These are phyloP conservation scores for Hymenotorrendiella dingleyae DNA, from an alignment of 2,329 filamentous ascomycete genomes.

Conservation along the genomic window DNA sequence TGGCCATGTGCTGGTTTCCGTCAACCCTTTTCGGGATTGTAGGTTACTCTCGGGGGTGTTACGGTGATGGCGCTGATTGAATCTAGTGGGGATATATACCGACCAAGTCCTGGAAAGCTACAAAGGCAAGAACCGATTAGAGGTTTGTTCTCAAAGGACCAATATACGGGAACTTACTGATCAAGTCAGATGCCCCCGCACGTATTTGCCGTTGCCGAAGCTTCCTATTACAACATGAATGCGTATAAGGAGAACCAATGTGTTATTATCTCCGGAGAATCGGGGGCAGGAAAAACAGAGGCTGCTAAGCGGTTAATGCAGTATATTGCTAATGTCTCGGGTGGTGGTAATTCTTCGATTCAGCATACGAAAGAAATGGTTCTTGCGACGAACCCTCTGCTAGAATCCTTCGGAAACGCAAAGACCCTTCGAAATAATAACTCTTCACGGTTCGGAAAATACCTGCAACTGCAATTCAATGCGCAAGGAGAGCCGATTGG, in stretches of 20 bases:
- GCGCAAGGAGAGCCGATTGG: conserved; percentile 83
- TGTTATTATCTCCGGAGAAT: conserved; percentile 98
- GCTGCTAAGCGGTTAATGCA: conserved; percentile 99
- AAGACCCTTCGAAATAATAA: conserved; percentile 99
- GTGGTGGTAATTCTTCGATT: conserved; percentile 66
- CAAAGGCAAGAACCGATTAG: conserved; percentile 92
- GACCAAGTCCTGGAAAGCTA: conserved; percentile 90
- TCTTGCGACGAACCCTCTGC: conserved; percentile 90
- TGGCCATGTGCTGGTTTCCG: conserved; percentile 96
- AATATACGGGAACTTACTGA: conserved; percentile 11
- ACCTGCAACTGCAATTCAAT: conserved; percentile 96
- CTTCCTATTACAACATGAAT: conserved; percentile 99
- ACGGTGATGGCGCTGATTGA: conserved; percentile 37
- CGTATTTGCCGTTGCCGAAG: conserved; percentile 95
- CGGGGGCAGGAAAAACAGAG: conserved; percentile 96
- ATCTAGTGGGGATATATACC: conserved; percentile 85
- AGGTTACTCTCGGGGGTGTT: conserved; percentile 37
- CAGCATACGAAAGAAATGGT: conserved; percentile 99
- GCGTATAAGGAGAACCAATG: conserved; percentile 98
- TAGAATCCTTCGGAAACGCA: conserved; percentile 97
- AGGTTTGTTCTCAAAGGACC: conserved; percentile 41
- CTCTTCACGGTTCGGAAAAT: conserved; percentile 96
- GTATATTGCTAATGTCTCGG: conserved; percentile 96
- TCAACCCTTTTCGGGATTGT: conserved; percentile 94
- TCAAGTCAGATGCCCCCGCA: conserved; percentile 66